phyloP scores from a whole-genome alignment of 1,284 basidiomycete species.

The Tilletia horrida region DNA sequence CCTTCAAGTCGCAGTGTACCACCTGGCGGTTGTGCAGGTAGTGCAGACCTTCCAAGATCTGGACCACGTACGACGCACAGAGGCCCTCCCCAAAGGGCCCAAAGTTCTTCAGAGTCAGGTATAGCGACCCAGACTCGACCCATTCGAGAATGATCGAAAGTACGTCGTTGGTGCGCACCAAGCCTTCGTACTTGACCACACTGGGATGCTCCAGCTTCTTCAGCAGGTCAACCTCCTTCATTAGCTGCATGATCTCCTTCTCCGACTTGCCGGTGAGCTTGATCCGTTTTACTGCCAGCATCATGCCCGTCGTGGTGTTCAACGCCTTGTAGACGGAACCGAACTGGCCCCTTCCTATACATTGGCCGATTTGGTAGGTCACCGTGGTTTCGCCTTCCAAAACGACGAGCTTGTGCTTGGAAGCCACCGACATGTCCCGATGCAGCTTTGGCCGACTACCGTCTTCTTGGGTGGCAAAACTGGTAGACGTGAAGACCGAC shows the following conservation, averaged over 20 bases:
- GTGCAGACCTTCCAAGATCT: conserved; percentile 85
- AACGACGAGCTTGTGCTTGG: conserved; percentile 69
- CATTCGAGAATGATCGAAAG: conserved; percentile 91
- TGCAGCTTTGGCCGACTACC: conserved; percentile 25
- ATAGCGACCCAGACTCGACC: conserved; percentile 87
- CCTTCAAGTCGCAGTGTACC: conserved; percentile 62
- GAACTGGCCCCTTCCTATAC: conserved; percentile 92
- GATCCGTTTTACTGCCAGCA: conserved; percentile 91
- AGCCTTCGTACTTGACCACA: conserved; percentile 93
- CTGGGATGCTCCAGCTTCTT: conserved; percentile 83
- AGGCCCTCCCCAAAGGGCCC: conserved; percentile 84
- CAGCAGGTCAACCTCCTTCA: conserved; percentile 84
- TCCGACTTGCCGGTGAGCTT: conserved; percentile 78
- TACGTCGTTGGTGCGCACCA: conserved; percentile 80
- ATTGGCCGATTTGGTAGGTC: conserved; percentile 62
- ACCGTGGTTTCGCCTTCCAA: conserved; percentile 75
- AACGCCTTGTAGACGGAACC: conserved; percentile 90
- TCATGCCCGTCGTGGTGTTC: conserved; percentile 79
- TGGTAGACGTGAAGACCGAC: conserved; percentile 42
- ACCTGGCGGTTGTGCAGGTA: conserved; percentile 72
- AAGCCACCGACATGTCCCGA: conserved; percentile 28
- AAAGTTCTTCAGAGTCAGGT: conserved; percentile 83
- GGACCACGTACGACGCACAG: conserved; percentile 82
- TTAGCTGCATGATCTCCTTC: conserved; percentile 72
- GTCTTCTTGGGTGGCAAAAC: conserved; percentile 34